These are phyloP conservation scores for Cadophora gregata DNA, from an alignment of 2,329 filamentous ascomycete species.

Conservation along the genomic window DNA sequence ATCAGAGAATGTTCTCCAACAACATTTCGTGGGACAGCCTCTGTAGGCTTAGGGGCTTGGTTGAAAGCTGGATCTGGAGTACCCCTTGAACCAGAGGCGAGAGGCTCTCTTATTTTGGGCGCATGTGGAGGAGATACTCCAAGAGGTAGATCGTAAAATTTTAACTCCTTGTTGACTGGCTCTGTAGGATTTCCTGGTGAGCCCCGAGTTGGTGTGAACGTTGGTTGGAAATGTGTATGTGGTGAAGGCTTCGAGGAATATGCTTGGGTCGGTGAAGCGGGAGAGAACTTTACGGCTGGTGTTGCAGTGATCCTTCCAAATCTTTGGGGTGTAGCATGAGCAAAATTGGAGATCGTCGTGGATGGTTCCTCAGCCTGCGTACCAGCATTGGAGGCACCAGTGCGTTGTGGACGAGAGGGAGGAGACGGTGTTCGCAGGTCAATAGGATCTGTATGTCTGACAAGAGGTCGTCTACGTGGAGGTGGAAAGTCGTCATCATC, in stretches of 20 bases:
- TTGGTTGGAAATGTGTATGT: background rate
- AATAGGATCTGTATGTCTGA: background rate
- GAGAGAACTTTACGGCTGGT: background rate
- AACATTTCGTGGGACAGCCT: background rate
- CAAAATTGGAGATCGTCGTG: background rate
- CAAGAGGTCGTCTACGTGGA: background rate
- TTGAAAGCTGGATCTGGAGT: background rate
- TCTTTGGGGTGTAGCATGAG: background rate
- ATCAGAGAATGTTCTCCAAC: background rate
- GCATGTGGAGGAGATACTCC: background rate
- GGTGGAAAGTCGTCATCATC: background rate
- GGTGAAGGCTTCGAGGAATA: background rate
- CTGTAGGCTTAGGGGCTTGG: background rate
- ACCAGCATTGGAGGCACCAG: background rate
- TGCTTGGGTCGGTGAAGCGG: background rate
- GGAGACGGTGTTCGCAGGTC: background rate
- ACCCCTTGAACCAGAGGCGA: background rate
- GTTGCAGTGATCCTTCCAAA: background rate
- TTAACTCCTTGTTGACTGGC: background rate
- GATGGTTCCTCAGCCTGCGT: background rate
- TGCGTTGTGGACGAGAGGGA: background rate
- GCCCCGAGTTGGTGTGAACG: background rate
- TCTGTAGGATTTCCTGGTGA: background rate
- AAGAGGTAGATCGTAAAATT: background rate
- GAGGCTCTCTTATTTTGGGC: background rate